Conservation (phyloP, 2,329 filamentous ascomycete species). For the Trichoderma sp. region DNA sequence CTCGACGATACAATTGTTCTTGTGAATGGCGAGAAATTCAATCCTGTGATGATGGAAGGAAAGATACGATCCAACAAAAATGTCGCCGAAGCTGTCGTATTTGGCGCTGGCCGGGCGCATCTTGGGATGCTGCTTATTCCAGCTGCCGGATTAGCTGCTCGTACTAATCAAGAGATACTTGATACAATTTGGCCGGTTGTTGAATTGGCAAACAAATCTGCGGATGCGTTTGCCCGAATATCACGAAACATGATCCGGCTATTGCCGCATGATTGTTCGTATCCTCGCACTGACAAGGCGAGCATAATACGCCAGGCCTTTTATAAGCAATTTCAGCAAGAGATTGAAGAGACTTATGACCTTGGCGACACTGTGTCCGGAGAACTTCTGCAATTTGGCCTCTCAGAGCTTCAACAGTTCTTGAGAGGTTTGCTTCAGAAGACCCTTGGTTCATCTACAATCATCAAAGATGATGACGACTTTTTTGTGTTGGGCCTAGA, state of each 20-base stretch:
- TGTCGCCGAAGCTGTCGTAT: constrained; percentile 56
- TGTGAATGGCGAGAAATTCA: constrained; percentile 66
- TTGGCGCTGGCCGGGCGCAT: constrained; percentile 55
- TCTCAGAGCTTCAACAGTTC: neutral
- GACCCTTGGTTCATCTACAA: neutral
- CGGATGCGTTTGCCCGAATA: constrained; percentile 37
- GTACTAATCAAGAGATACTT: constrained; percentile 26
- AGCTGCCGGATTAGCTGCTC: neutral
- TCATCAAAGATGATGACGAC: neutral
- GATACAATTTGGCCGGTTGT: constrained; percentile 35
- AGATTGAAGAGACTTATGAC: constrained; percentile 43
- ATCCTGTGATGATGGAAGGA: constrained; percentile 59
- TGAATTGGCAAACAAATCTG: constrained; percentile 30
- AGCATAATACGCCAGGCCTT: constrained; percentile 49
- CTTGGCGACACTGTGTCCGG: constrained; percentile 26
- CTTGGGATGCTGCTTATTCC: constrained; percentile 55
- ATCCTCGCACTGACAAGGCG: constrained; percentile 51
- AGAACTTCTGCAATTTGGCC: neutral
- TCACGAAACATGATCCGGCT: constrained; percentile 49
- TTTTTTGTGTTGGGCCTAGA: neutral
- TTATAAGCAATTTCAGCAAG: constrained; percentile 41
- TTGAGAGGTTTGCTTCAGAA: neutral
- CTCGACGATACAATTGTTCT: constrained; percentile 61
- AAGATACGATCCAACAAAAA: constrained; percentile 43
- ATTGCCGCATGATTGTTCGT: constrained; percentile 40